Evolutionary conservation across 495 filamentous ascomycete genomes (phyloP).

Genomic region (Evansstolkia leycettana): DNA sequence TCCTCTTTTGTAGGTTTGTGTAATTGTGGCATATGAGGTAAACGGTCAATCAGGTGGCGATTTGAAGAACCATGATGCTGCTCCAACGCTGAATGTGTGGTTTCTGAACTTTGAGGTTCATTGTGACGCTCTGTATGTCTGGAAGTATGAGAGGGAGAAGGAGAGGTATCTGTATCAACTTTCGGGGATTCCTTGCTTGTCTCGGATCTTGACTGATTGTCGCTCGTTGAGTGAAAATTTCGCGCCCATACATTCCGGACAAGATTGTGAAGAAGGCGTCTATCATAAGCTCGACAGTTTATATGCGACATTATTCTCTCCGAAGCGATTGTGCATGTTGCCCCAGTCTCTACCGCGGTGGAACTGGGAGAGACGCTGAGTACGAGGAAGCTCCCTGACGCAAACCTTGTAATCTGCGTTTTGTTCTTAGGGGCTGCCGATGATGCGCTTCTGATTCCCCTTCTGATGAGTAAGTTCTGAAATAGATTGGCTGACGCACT

Average conservation of each 20-base stretch:
- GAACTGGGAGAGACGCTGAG: constrained; percentile 23
- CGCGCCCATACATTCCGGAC: constrained; percentile 17
- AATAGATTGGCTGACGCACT: constrained; percentile 7
- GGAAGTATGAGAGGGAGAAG: not conserved
- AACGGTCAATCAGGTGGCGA: constrained; percentile 47
- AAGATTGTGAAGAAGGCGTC: constrained; percentile 3
- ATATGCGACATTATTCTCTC: constrained; percentile 18
- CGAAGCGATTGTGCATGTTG: constrained; percentile 21
- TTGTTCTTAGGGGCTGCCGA: constrained; percentile 8
- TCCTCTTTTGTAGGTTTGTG: constrained; percentile 91
- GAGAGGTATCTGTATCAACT: constrained; percentile 9
- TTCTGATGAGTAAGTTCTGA: constrained; percentile 10
- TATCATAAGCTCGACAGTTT: constrained; percentile 6
- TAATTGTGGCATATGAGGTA: constrained; percentile 55
- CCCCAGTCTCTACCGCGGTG: constrained; percentile 20
- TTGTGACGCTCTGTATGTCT: constrained; percentile 4
- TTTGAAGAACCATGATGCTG: constrained; percentile 9
- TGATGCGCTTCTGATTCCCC: constrained; percentile 10
- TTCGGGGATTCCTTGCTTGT: constrained; percentile 4
- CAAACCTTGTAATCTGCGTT: constrained; percentile 19
- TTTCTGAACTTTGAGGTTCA: not conserved
- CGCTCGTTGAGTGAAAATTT: constrained; percentile 21
- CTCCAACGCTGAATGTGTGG: constrained; percentile 2
- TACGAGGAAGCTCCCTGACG: constrained; percentile 27
- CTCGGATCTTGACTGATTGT: constrained; percentile 6